Evolutionary conservation across 176 grass and related monocot species (phyloP).

Genomic region (Aegilops speltoides): DNA sequence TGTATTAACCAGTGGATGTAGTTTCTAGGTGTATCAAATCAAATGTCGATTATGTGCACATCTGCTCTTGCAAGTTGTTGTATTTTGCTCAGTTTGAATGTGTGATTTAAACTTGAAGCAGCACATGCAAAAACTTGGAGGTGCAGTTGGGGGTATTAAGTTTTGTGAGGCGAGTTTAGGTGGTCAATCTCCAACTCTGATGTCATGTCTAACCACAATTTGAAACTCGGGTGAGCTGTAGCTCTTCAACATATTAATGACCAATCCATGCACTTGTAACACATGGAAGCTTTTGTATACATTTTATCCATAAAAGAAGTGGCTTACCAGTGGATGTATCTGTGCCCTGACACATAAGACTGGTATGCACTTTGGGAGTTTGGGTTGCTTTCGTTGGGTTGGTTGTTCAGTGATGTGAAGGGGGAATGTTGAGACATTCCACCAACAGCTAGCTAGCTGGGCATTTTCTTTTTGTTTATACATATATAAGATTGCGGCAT

Average conservation of each 20-base stretch:
- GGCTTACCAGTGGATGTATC: slow-evolving; percentile 2
- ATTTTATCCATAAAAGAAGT: slow-evolving; percentile 13
- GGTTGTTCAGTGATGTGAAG: slow-evolving; percentile 32
- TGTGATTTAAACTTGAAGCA: neutral
- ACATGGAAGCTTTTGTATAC: neutral
- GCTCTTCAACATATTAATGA: slow-evolving; percentile 15
- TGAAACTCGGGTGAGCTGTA: slow-evolving; percentile 9
- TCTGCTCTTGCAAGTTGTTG: neutral
- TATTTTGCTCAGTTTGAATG: neutral
- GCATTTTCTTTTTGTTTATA: slow-evolving; percentile 10
- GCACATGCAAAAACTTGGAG: neutral
- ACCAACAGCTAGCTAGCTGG: slow-evolving; percentile 27
- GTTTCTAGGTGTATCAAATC: neutral
- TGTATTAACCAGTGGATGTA: slow-evolving; percentile 5
- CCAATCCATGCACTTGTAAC: neutral
- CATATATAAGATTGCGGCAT: neutral
- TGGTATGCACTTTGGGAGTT: slow-evolving; percentile 25
- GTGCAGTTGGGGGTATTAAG: neutral
- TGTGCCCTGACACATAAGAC: slow-evolving; percentile 1
- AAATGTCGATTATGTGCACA: neutral
- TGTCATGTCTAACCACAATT: slow-evolving; percentile 16
- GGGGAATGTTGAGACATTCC: slow-evolving; percentile 33
- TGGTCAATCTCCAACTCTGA: slow-evolving; percentile 5
- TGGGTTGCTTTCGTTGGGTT: slow-evolving; percentile 18
- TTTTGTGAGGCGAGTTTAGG: slow-evolving; percentile 21